phyloP scores from a whole-genome alignment of 768 basidiomycete genomes.

The Tylopilus subfusipes region DNA sequence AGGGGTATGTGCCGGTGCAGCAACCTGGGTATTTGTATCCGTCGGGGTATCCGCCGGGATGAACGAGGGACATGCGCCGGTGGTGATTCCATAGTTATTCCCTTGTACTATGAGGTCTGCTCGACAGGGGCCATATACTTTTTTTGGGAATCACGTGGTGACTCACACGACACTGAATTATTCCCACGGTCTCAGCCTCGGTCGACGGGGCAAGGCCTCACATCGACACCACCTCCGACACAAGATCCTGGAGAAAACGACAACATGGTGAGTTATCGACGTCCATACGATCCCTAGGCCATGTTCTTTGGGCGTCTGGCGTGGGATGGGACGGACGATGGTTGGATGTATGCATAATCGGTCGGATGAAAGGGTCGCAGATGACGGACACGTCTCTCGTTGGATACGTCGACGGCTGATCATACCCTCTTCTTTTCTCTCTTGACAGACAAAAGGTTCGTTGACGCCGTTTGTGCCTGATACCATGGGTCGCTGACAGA shows the following conservation, averaged over 20 bases:
- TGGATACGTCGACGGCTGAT: slow-evolving; percentile 15
- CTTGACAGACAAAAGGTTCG: slow-evolving; percentile 80
- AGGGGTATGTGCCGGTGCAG: slow-evolving; percentile 19
- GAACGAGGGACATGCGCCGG: not conserved
- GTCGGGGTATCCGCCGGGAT: slow-evolving; percentile 7
- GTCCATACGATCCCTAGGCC: slow-evolving; percentile 10
- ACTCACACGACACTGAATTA: not conserved
- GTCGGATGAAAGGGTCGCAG: slow-evolving; percentile 33
- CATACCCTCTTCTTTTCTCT: slow-evolving; percentile 8
- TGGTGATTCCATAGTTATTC: not conserved
- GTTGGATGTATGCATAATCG: slow-evolving; percentile 14
- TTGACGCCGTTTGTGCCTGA: not conserved
- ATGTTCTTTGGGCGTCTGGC: not conserved
- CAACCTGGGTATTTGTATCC: slow-evolving; percentile 18
- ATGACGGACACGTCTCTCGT: not conserved
- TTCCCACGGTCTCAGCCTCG: slow-evolving; percentile 27
- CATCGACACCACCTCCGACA: slow-evolving; percentile 15
- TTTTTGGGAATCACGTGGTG: not conserved
- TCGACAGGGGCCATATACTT: not conserved
- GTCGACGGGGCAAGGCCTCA: not conserved
- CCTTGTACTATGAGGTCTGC: not conserved
- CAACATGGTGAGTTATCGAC: slow-evolving; percentile 45
- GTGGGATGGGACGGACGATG: slow-evolving; percentile 16
- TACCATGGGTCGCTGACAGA: slow-evolving; percentile 12
- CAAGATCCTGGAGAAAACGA: slow-evolving; percentile 35